Percentiles rank a stretch among this genome's conserved stretches.
Evolutionary conservation across 768 basidiomycete genomes (phyloP).

Genomic region (Agrocybe praecox): DNA sequence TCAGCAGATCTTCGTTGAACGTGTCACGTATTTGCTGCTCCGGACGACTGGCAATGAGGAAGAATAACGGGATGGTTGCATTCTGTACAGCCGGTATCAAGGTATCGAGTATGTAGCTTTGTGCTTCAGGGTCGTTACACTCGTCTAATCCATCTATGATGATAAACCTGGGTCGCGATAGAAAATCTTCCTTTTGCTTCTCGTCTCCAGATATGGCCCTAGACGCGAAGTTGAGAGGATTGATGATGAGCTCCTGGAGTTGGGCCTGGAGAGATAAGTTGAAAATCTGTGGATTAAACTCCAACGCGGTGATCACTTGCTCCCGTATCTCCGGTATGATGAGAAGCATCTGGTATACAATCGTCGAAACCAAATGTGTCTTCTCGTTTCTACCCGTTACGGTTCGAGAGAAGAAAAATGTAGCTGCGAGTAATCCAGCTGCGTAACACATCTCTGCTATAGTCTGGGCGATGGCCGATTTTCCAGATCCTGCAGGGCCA

Average conservation of each 20-base stretch:
- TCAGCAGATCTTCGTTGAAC: slow-evolving; percentile 5
- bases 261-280: slow-evolving; percentile 7
- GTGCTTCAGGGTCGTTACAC: slow-evolving; percentile 2
- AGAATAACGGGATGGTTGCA: slow-evolving; percentile 2
- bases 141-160: slow-evolving; percentile 23
- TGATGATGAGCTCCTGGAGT: slow-evolving; percentile 5
- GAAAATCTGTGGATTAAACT: slow-evolving; percentile 11
- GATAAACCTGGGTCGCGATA: slow-evolving; percentile 3
- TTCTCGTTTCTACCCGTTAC: slow-evolving; percentile 6
- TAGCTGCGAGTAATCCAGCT: neutral
- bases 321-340: slow-evolving; percentile 10
- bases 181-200: neutral
- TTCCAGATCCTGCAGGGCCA: slow-evolving; percentile 18
- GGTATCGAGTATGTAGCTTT: slow-evolving; percentile 9
- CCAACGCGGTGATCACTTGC: slow-evolving; percentile 2
- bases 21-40: slow-evolving; percentile 13
- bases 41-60: slow-evolving; percentile 19
- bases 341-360: slow-evolving; percentile 14
- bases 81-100: neutral
- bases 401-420: slow-evolving; percentile 18
- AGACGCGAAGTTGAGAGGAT: neutral
- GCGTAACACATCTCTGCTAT: slow-evolving; percentile 14
- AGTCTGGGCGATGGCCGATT: slow-evolving; percentile 19
- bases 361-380: slow-evolving; percentile 12
- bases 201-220: neutral